Percentiles rank a stretch among this genome's conserved stretches.
Conservation (phyloP, 257 asterid genomes). For the Lycium ferocissimum region DNA sequence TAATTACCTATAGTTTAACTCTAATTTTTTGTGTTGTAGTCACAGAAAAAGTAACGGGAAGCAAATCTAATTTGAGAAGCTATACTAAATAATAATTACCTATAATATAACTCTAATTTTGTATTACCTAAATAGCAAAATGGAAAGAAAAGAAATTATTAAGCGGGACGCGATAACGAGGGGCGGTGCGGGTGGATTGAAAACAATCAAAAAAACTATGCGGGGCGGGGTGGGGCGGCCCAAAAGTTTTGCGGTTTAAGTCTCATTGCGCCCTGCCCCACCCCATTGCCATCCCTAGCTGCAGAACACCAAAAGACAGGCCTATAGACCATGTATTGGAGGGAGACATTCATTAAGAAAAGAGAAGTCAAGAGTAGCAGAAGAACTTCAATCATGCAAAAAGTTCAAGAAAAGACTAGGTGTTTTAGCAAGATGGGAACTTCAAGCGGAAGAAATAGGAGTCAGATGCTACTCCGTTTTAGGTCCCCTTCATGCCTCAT, state of each 20-base stretch:
- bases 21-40: background rate
- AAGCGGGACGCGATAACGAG: background rate
- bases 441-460: conserved; percentile 5
- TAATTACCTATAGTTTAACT: too few relatives aligned
- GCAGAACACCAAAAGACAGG: background rate
- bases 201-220: background rate
- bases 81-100: background rate
- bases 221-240: too few relatives aligned
- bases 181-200: background rate
- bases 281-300: background rate
- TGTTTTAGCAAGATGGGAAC: background rate
- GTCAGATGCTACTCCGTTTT: conserved; percentile 1
- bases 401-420: background rate
- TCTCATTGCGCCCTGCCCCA: background rate
- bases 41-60: background rate
- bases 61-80: background rate
- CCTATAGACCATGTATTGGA: conserved; percentile 1
- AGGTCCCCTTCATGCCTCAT: background rate
- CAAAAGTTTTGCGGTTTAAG: background rate
- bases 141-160: background rate
- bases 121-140: background rate
- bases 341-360: background rate
- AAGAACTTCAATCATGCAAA: background rate
- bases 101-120: background rate
- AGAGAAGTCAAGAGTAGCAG: conserved; percentile 13